Conservation (phyloP, 805 yeast genomes). For the Nakazawaea peltata region DNA sequence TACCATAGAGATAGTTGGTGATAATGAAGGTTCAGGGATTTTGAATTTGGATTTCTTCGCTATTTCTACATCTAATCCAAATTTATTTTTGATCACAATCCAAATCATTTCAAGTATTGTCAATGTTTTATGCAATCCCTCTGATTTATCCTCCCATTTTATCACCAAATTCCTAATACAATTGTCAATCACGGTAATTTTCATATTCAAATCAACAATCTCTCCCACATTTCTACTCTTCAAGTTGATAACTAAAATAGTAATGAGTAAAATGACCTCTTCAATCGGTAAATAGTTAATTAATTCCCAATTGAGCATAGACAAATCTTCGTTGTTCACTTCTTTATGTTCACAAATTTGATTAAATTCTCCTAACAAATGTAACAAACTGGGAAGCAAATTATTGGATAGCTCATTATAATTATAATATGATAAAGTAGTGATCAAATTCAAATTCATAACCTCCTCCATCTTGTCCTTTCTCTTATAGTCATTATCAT, state of each 20-base stretch:
- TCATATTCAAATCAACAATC: constrained; percentile 22
- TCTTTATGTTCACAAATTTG: constrained; percentile 38
- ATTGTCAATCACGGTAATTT: constrained; percentile 18
- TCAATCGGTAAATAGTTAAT: constrained; percentile 55
- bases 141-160: constrained; percentile 17
- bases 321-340: constrained; percentile 29
- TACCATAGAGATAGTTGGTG: no score
- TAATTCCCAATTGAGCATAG: constrained; percentile 53
- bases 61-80: constrained; percentile 11
- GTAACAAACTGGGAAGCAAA: constrained; percentile 47
- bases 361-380: constrained; percentile 46
- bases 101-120: constrained; percentile 16
- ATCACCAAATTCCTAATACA: constrained; percentile 13
- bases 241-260: constrained; percentile 45
- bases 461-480: constrained; percentile 1
- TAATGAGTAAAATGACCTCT: constrained; percentile 43
- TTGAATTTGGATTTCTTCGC: not conserved
- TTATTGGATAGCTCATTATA: constrained; percentile 46
- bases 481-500: not conserved
- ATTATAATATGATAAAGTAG: constrained; percentile 22
- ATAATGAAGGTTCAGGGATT: constrained; percentile 10
- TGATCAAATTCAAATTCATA: constrained; percentile 11
- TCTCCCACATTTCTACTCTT: constrained; percentile 24
- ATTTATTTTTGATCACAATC: constrained; percentile 16
- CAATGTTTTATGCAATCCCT: constrained; percentile 16